Percentiles rank a stretch among this genome's conserved stretches.
These are phyloP conservation scores for Eucalyptus regnans DNA, from an alignment of 345 rosid species.

Conservation along the genomic window DNA sequence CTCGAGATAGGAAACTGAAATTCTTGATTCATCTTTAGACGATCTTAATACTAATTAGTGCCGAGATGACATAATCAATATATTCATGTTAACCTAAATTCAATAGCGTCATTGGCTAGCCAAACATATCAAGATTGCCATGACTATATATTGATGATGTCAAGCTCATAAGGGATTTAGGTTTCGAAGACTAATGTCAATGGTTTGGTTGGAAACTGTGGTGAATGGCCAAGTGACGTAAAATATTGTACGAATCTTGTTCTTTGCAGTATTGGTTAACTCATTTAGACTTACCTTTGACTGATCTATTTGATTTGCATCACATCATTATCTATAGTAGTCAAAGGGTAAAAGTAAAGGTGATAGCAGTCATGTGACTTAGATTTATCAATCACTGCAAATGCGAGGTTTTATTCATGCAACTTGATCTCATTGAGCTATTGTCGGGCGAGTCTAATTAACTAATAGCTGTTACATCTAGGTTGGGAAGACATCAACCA, in stretches of 20 bases:
- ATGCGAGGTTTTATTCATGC: neutral
- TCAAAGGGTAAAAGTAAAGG: neutral
- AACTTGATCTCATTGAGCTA: neutral
- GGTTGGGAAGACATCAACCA: neutral
- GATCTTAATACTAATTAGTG: neutral
- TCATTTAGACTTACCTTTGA: neutral
- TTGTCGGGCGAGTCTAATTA: neutral
- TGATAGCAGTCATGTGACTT: neutral
- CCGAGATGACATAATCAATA: neutral
- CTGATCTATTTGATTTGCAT: neutral
- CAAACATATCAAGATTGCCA: neutral
- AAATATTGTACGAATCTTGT: neutral
- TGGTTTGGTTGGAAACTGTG: neutral
- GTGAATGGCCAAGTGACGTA: neutral
- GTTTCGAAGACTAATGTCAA: neutral
- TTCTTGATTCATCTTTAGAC: accelerated
- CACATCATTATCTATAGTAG: neutral
- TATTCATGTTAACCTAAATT: neutral
- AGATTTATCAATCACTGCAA: neutral
- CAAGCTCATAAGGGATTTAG: neutral
- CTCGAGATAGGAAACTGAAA: neutral
- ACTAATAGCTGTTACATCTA: neutral
- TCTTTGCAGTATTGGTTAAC: neutral
- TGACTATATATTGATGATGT: neutral
- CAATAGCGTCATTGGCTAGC: neutral